phyloP scores from a whole-genome alignment of 2,329 filamentous ascomycete species.

The Botrytis fabae region DNA sequence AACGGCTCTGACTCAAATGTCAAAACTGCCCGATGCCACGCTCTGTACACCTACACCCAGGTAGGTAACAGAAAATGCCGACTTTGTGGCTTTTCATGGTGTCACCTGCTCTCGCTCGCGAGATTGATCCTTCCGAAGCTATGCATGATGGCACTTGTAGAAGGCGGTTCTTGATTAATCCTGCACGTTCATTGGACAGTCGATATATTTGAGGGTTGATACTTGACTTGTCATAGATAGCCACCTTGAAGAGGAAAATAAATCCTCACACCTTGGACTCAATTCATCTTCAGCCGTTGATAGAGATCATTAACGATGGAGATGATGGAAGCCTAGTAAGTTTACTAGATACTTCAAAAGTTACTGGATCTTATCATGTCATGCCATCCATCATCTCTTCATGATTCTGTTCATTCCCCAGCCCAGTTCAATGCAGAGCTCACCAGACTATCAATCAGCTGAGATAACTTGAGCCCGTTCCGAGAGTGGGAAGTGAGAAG shows the following conservation, averaged over 20 bases:
- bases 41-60: not conserved
- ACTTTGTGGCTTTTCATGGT: not conserved
- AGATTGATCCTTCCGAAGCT: not conserved
- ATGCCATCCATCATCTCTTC: too few species aligned
- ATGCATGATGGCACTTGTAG: not conserved
- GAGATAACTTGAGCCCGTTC: not conserved
- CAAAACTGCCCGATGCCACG: not conserved
- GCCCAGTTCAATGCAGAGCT: not conserved
- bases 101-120: not conserved
- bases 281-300: not conserved
- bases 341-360: not conserved
- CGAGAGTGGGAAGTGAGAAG: not conserved
- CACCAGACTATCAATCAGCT: not conserved
- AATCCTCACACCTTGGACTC: not conserved
- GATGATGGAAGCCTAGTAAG: not conserved
- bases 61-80: not conserved
- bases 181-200: not conserved
- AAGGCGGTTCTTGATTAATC: not conserved
- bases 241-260: not conserved
- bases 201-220: not conserved
- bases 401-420: too few species aligned
- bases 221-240: conserved; percentile 1
- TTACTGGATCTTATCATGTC: not conserved
- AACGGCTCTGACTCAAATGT: not conserved
- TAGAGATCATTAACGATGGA: not conserved